These are phyloP conservation scores for Paracoccidioides lutzii DNA, from an alignment of 2,329 filamentous ascomycete species.

Conservation along the genomic window DNA sequence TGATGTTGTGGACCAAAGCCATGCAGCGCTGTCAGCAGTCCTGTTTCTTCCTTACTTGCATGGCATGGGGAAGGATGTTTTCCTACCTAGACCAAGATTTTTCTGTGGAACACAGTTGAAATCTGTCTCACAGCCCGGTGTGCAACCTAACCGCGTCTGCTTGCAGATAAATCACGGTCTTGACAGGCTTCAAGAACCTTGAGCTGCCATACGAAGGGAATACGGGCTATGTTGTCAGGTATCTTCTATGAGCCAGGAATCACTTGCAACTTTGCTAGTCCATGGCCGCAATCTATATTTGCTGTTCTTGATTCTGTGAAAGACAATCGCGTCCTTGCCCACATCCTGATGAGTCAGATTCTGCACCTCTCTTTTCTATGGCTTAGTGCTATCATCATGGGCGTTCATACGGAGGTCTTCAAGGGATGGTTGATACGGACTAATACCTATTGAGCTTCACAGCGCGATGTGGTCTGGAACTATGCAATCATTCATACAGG, in stretches of 20 bases:
- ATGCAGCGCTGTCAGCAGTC: constrained; percentile 15
- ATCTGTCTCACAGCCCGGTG: not conserved
- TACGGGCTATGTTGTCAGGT: not conserved
- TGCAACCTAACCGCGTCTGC: not conserved
- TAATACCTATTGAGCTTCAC: constrained; percentile 17
- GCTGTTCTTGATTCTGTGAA: constrained; percentile 15
- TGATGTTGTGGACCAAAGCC: constrained; percentile 13
- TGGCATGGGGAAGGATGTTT: not conserved
- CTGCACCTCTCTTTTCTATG: constrained; percentile 17
- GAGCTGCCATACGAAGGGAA: not conserved
- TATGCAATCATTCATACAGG: constrained; percentile 17
- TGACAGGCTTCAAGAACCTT: not conserved
- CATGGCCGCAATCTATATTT: constrained; percentile 19
- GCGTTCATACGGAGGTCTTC: constrained; percentile 12
- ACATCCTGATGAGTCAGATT: constrained; percentile 17
- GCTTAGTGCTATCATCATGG: constrained; percentile 16
- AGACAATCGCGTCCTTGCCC: constrained; percentile 11
- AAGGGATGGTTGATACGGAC: constrained; percentile 13
- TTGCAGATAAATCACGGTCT: not conserved
- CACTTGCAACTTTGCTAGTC: constrained; percentile 18
- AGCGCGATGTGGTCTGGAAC: constrained; percentile 20
- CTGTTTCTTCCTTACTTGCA: constrained; percentile 14
- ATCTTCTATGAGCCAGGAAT: constrained; percentile 18
- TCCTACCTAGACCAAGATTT: not conserved
- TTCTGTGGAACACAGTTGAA: not conserved